Conservation (phyloP, 2,329 filamentous ascomycete species). For the Beauveria sp. region DNA sequence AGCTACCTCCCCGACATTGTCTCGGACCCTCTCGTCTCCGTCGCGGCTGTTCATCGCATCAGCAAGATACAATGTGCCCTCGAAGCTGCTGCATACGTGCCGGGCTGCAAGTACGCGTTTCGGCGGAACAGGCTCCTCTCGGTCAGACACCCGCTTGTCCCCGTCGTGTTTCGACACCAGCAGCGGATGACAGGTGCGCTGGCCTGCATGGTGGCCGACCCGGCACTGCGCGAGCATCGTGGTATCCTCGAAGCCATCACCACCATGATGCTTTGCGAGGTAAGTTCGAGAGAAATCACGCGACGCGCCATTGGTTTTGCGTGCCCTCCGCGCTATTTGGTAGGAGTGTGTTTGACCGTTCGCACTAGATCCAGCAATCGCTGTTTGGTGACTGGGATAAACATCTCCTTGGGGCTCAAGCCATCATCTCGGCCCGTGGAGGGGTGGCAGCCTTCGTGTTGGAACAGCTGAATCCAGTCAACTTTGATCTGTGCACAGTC, state of each 20-base stretch:
- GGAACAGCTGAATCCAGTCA: neutral
- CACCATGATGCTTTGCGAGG: conserved; percentile 9
- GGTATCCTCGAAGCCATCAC: conserved; percentile 5
- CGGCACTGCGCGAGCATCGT: neutral
- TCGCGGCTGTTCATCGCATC: conserved; percentile 11
- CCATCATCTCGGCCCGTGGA: conserved; percentile 12
- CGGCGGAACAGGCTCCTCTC: conserved; percentile 3
- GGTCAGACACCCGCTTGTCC: conserved; percentile 5
- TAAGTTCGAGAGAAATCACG: neutral
- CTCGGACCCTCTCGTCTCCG: conserved; percentile 8
- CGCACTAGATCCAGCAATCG: conserved; percentile 13
- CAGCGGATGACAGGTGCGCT: conserved; percentile 7
- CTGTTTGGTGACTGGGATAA: conserved; percentile 13
- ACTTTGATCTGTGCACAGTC: conserved; percentile 2
- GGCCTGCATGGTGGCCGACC: conserved; percentile 4
- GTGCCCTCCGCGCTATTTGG: too few species aligned
- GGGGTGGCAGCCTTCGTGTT: neutral
- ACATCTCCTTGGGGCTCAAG: conserved; percentile 12
- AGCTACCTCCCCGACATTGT: conserved; percentile 11
- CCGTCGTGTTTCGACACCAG: conserved; percentile 9
- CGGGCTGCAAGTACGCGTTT: neutral
- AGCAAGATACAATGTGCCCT: conserved; percentile 4
- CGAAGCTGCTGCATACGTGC: neutral
- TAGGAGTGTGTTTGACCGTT: neutral
- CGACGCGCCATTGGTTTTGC: too few species aligned